phyloP scores from a whole-genome alignment of 2,329 filamentous ascomycete species.

The Alternaria infectoria region DNA sequence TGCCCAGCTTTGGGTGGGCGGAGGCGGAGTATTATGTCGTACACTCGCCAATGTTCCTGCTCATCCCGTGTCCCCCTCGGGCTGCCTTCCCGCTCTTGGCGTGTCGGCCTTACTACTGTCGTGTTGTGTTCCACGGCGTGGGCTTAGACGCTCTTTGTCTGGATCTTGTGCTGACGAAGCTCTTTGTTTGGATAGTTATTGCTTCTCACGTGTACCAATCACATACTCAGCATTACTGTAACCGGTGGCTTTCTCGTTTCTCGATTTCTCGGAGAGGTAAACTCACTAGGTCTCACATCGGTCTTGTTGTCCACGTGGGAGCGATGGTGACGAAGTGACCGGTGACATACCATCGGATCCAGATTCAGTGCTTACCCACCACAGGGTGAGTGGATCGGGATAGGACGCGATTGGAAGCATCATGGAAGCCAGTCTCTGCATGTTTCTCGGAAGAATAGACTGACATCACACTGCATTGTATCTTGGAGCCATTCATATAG shows the following conservation, averaged over 20 bases:
- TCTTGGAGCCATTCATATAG: background rate
- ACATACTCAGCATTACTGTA: background rate
- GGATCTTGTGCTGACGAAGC: background rate
- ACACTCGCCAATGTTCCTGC: background rate
- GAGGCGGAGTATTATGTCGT: background rate
- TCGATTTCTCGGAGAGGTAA: background rate
- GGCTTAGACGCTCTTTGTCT: background rate
- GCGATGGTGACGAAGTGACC: background rate
- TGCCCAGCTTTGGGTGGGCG: background rate
- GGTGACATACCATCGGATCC: background rate
- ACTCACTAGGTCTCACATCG: background rate
- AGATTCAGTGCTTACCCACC: background rate
- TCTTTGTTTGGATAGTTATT: background rate
- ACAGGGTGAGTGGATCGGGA: background rate
- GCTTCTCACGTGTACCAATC: background rate
- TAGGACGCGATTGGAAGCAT: background rate
- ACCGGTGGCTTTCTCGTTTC: background rate
- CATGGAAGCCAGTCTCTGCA: background rate
- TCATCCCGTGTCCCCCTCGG: background rate
- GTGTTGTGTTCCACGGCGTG: background rate
- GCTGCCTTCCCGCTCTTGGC: background rate
- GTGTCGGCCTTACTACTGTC: background rate
- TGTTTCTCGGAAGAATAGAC: background rate
- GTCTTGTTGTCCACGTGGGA: background rate
- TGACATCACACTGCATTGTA: background rate